phyloP scores from a whole-genome alignment of 345 rosid species.

The Corchorus capsularis region DNA sequence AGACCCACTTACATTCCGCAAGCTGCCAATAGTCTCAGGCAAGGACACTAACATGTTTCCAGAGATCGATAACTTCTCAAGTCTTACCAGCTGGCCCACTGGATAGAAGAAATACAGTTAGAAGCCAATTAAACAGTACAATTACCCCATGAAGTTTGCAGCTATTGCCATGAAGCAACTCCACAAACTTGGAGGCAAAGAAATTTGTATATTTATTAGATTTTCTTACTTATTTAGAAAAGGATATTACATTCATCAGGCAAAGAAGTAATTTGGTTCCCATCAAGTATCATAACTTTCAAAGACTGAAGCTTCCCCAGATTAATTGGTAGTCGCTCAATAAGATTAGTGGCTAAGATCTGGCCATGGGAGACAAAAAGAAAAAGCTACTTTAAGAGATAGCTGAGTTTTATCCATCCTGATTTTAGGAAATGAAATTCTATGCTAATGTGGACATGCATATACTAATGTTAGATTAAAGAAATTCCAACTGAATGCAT shows the following conservation, averaged over 20 bases:
- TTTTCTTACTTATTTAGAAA: constrained; percentile 35
- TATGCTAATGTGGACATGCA: neutral
- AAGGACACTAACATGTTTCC: constrained; percentile 66
- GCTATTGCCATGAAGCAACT: constrained; percentile 18
- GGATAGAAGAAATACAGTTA: constrained; percentile 19
- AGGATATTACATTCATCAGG: constrained; percentile 91
- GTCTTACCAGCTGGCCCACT: constrained; percentile 97
- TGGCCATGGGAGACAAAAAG: constrained; percentile 34
- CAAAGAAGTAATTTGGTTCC: constrained; percentile 67
- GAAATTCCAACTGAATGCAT: neutral
- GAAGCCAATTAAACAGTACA: constrained; percentile 10
- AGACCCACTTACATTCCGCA: constrained; percentile 76
- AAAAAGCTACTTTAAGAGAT: constrained; percentile 8
- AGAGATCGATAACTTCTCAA: constrained; percentile 78
- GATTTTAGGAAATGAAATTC: constrained; percentile 8
- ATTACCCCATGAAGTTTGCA: constrained; percentile 17
- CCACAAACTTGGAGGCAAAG: constrained; percentile 22
- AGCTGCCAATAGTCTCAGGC: constrained; percentile 94
- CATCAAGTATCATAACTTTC: constrained; percentile 84
- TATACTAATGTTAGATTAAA: neutral
- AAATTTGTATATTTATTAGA: constrained; percentile 9
- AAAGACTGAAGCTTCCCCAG: constrained; percentile 89
- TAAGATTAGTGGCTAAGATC: constrained; percentile 71
- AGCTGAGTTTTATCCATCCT: neutral
- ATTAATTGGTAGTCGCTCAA: constrained; percentile 70